These are phyloP conservation scores for Schizonepeta tenuifolia DNA, from an alignment of 257 asterid genomes.

Conservation along the genomic window DNA sequence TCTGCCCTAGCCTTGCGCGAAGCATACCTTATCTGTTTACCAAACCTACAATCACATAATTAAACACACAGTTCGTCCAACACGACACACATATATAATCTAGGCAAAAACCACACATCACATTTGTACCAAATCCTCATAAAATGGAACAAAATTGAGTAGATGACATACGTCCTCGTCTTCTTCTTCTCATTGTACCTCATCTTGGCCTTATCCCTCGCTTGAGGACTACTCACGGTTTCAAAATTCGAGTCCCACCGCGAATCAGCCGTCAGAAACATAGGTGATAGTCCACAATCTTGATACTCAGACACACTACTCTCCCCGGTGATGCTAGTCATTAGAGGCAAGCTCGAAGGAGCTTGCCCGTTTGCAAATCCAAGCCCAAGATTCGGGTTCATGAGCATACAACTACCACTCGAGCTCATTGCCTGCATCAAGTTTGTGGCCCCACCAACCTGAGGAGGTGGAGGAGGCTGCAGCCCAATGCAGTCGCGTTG, in stretches of 20 bases:
- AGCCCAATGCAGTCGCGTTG: slow-evolving; percentile 57
- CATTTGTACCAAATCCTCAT: not conserved
- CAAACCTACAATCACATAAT: slow-evolving; percentile 55
- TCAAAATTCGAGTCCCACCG: slow-evolving; percentile 66
- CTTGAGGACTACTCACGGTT: slow-evolving; percentile 50
- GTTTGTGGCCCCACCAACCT: slow-evolving; percentile 36
- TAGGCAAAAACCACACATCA: not conserved
- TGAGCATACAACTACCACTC: slow-evolving; percentile 44
- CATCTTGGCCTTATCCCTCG: slow-evolving; percentile 84
- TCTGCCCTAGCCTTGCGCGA: slow-evolving; percentile 96
- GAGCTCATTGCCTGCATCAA: slow-evolving; percentile 51
- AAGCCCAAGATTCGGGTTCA: slow-evolving; percentile 47
- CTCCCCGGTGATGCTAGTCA: slow-evolving; percentile 65
- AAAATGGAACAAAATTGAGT: not conserved
- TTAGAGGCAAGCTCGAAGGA: slow-evolving; percentile 50
- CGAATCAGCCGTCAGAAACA: slow-evolving; percentile 53
- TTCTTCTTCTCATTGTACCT: slow-evolving; percentile 88
- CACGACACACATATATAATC: not conserved
- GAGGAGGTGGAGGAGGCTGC: slow-evolving; percentile 41
- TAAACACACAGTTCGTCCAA: not conserved
- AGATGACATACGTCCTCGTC: slow-evolving; percentile 60
- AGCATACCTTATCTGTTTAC: slow-evolving; percentile 86
- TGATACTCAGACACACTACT: slow-evolving; percentile 63
- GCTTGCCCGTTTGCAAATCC: slow-evolving; percentile 57
- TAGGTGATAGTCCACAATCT: slow-evolving; percentile 67